phyloP scores from a whole-genome alignment of 331 rosid species.

The Rosa hybrid region DNA sequence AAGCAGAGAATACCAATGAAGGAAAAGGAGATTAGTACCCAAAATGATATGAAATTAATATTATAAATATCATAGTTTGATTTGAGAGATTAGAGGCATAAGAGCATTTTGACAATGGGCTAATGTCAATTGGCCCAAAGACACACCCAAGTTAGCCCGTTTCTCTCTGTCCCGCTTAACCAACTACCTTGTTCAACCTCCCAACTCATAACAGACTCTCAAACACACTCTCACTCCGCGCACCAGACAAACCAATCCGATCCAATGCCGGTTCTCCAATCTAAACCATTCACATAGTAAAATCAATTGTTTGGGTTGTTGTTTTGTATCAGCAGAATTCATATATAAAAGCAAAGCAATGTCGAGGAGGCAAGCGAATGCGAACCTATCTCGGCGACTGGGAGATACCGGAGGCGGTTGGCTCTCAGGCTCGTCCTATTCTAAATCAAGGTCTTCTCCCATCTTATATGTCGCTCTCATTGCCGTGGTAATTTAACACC shows the following conservation, averaged over 20 bases:
- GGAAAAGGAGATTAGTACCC: too few relatives aligned
- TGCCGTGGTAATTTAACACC: slow-evolving; percentile 31
- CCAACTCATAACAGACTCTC: neutral
- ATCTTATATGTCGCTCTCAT: slow-evolving; percentile 40
- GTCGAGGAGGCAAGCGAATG: slow-evolving; percentile 49
- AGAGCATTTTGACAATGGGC: neutral
- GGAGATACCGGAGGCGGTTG: slow-evolving; percentile 47
- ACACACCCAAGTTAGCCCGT: neutral
- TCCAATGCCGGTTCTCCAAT: neutral
- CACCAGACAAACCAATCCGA: slow-evolving; percentile 6
- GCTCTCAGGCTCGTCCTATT: slow-evolving; percentile 18
- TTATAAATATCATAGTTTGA: too few relatives aligned
- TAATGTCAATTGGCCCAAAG: neutral
- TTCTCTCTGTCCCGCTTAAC: neutral
- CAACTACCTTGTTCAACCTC: neutral
- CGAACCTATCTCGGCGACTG: slow-evolving; percentile 36
- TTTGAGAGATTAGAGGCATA: too few relatives aligned
- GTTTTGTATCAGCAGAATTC: too few relatives aligned
- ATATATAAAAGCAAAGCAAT: slow-evolving; percentile 25
- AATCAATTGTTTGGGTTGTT: too few relatives aligned
- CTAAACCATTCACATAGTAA: neutral
- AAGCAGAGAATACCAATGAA: too few relatives aligned
- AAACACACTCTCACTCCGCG: neutral
- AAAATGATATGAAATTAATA: too few relatives aligned
- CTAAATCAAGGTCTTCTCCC: slow-evolving; percentile 55